phyloP scores from a whole-genome alignment of 768 basidiomycete genomes.

The Russula sp. region DNA sequence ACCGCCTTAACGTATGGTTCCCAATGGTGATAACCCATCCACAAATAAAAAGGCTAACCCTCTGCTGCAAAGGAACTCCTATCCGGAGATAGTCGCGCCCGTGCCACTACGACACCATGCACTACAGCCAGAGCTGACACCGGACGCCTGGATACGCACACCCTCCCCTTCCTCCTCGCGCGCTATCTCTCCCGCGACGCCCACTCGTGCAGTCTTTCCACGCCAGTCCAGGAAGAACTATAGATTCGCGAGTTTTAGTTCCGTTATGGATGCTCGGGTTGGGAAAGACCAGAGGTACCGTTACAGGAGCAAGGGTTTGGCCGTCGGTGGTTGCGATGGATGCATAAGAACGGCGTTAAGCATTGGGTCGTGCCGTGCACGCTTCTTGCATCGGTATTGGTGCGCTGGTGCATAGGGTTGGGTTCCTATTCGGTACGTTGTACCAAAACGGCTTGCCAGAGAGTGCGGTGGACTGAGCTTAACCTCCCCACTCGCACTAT shows the following conservation, averaged over 20 bases:
- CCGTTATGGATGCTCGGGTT: constrained; percentile 41
- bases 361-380: constrained; percentile 56
- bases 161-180: constrained; percentile 22
- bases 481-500: neutral
- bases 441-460: neutral
- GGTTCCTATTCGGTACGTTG: constrained; percentile 76
- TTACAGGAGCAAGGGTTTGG: constrained; percentile 45
- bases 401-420: constrained; percentile 70
- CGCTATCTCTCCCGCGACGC: constrained; percentile 1
- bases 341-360: constrained; percentile 65
- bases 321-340: constrained; percentile 71
- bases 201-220: constrained; percentile 63
- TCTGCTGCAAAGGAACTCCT: constrained; percentile 9
- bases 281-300: constrained; percentile 11
- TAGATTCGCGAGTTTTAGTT: constrained; percentile 42
- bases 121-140: constrained; percentile 9
- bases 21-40: neutral
- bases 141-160: constrained; percentile 25
- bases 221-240: constrained; percentile 46
- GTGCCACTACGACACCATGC: constrained; percentile 22
- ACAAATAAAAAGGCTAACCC: constrained; percentile 5
- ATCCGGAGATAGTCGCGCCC: constrained; percentile 21
- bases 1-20: constrained; percentile 14
- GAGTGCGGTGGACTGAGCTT: neutral
- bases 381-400: constrained; percentile 50